A percentile compares a stretch with the other conserved stretches of the same genome.
Conservation (phyloP, 805 yeast species). For the Nakazawaea laoshanensis region DNA sequence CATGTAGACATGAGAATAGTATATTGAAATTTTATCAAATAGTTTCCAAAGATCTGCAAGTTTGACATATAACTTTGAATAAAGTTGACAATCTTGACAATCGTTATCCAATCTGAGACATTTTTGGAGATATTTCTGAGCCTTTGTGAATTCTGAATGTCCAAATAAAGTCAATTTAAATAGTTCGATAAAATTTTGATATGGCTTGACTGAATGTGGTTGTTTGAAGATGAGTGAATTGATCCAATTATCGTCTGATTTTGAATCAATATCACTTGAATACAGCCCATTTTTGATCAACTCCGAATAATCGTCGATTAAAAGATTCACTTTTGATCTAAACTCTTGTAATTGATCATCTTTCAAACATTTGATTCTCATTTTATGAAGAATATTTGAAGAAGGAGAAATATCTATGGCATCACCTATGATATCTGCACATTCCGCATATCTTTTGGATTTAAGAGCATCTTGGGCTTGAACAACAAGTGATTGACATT, state of each 20-base stretch:
- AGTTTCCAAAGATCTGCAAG: slow-evolving; percentile 29
- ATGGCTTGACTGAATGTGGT: slow-evolving; percentile 5
- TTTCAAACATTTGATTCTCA: slow-evolving; percentile 21
- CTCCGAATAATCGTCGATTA: slow-evolving; percentile 17
- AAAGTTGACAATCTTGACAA: slow-evolving; percentile 43
- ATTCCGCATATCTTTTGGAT: slow-evolving; percentile 15
- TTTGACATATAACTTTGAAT: slow-evolving; percentile 45
- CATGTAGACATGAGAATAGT: slow-evolving; percentile 27
- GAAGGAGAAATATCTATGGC: slow-evolving; percentile 34
- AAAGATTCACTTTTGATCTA: slow-evolving; percentile 13
- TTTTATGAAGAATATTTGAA: slow-evolving; percentile 26
- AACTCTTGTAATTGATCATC: slow-evolving; percentile 11
- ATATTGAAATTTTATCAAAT: slow-evolving; percentile 35
- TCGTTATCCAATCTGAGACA: slow-evolving; percentile 80
- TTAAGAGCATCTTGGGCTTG: slow-evolving; percentile 8
- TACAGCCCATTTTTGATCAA: slow-evolving; percentile 11
- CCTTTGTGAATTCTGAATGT: slow-evolving; percentile 11
- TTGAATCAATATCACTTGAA: too few relatives aligned
- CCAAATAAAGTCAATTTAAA: slow-evolving; percentile 21
- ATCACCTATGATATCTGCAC: slow-evolving; percentile 23
- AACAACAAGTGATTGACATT: slow-evolving; percentile 11
- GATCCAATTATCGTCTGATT: too few relatives aligned
- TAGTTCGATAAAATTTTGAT: slow-evolving; percentile 17
- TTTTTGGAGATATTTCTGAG: slow-evolving; percentile 23
- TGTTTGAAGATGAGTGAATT: too few relatives aligned